Evolutionary conservation across 176 grass and related monocot species (phyloP).

Genomic region (Rhynchospora pubera): DNA sequence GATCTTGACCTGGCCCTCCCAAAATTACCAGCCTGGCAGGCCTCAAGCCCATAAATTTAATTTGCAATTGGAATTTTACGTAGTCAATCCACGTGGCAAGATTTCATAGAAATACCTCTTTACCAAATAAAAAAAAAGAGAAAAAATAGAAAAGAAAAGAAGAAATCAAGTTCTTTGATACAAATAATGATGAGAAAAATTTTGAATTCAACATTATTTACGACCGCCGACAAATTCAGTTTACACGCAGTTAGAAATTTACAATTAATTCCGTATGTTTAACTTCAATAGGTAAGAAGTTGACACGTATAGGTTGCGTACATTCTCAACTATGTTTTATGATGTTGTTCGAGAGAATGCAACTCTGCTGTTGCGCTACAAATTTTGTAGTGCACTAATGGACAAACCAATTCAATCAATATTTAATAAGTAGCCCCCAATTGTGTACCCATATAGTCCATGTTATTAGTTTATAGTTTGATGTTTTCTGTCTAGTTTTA

Average conservation of each 20-base stretch:
- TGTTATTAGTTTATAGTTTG: too few species aligned
- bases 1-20: constrained; percentile 15
- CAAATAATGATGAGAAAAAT: neutral
- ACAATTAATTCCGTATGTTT: neutral
- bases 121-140: neutral
- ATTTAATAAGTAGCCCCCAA: too few species aligned
- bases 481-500: too few species aligned
- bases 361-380: too few species aligned
- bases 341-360: neutral
- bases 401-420: too few species aligned
- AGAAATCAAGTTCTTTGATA: neutral
- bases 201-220: constrained; percentile 12
- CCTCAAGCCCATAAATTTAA: neutral
- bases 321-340: neutral
- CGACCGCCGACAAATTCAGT: neutral
- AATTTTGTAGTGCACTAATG: too few species aligned
- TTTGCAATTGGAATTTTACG: neutral
- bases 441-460: too few species aligned
- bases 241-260: constrained; percentile 12
- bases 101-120: neutral
- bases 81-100: neutral
- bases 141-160: neutral
- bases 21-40: constrained; percentile 9
- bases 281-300: neutral
- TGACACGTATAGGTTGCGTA: neutral